A percentile compares a stretch with the other conserved stretches of the same genome.
phyloP scores from a whole-genome alignment of 805 yeast genomes.

The Yarrowia sp. region DNA sequence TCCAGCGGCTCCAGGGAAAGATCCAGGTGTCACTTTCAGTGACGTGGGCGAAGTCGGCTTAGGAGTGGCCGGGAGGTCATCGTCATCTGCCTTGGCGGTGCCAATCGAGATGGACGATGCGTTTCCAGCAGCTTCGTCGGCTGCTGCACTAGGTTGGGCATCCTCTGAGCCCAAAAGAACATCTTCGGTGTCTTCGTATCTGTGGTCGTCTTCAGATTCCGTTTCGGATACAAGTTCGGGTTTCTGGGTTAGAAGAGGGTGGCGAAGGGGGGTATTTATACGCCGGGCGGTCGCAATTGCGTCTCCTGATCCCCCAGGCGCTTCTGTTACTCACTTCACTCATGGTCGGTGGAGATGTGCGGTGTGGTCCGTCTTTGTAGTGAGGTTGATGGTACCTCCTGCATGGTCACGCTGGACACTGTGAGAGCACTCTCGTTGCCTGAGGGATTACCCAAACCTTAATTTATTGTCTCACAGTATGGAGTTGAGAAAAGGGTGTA shows the following conservation, averaged over 20 bases:
- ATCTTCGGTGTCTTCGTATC: conserved; percentile 35
- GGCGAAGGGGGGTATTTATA: background rate
- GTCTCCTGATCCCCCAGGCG: background rate
- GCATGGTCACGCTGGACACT: conserved; percentile 27
- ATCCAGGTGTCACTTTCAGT: conserved; percentile 27
- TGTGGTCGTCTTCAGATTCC: conserved; percentile 36
- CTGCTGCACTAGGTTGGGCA: background rate
- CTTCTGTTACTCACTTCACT: conserved; percentile 27
- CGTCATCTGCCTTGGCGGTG: conserved; percentile 26
- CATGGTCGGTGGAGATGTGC: conserved; percentile 4
- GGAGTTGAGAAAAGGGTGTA: too few species aligned
- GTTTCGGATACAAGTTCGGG: conserved; percentile 32
- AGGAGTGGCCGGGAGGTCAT: conserved; percentile 12
- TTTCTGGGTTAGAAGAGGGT: conserved; percentile 16
- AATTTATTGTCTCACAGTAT: conserved; percentile 22
- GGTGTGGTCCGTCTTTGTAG: conserved; percentile 20
- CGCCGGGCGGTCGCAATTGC: conserved; percentile 3
- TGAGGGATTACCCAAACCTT: conserved; percentile 37
- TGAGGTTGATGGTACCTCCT: conserved; percentile 27
- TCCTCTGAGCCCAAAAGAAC: conserved; percentile 33
- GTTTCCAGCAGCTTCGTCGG: conserved; percentile 4
- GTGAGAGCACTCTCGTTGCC: conserved; percentile 1
- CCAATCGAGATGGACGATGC: conserved; percentile 14
- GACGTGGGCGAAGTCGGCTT: conserved; percentile 10
- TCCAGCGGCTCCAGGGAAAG: conserved; percentile 6